These are phyloP conservation scores for Raphidocelis subcapitata DNA, from an alignment of 139 green algal species.

Conservation along the genomic window DNA sequence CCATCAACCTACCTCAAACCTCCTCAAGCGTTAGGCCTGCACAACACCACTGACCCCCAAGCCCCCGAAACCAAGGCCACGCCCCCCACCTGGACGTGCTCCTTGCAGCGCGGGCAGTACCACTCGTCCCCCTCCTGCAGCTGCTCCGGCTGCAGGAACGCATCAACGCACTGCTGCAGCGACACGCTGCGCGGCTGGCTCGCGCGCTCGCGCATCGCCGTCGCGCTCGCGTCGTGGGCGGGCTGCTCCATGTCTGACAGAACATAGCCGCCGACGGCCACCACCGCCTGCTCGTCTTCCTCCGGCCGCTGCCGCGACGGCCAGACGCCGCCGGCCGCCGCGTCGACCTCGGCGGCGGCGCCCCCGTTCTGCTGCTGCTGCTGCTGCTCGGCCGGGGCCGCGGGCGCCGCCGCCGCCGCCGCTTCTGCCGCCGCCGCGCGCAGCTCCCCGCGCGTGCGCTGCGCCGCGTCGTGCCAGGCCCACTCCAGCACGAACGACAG, in stretches of 20 bases:
- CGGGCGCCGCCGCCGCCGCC: background rate
- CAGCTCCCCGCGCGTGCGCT: too few species aligned
- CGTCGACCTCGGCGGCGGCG: too few species aligned
- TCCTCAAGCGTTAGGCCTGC: background rate
- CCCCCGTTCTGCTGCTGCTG: background rate
- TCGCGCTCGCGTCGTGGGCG: conserved; percentile 7
- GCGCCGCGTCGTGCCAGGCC: too few species aligned
- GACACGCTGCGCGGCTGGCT: conserved; percentile 29
- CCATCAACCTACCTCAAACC: background rate
- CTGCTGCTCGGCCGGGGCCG: conserved; percentile 6
- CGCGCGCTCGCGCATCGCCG: background rate
- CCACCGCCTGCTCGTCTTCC: background rate
- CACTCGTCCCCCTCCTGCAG: conserved; percentile 73
- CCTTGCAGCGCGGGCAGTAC: conserved; percentile 91
- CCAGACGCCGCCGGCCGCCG: too few species aligned
- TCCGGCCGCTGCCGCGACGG: background rate
- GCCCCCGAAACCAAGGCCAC: background rate
- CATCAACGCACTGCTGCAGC: conserved; percentile 57
- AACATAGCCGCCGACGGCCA: conserved; percentile 26
- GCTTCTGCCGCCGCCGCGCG: background rate
- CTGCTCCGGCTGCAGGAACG: conserved; percentile 78
- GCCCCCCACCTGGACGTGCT: conserved; percentile 51
- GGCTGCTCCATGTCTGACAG: conserved; percentile 32
- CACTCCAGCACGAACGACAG: too few species aligned
- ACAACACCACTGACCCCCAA: background rate